A percentile compares a stretch with the other conserved stretches of the same genome.
Conservation (phyloP, 352 stramenopile genomes). For the Paralagenidium karlingii region DNA sequence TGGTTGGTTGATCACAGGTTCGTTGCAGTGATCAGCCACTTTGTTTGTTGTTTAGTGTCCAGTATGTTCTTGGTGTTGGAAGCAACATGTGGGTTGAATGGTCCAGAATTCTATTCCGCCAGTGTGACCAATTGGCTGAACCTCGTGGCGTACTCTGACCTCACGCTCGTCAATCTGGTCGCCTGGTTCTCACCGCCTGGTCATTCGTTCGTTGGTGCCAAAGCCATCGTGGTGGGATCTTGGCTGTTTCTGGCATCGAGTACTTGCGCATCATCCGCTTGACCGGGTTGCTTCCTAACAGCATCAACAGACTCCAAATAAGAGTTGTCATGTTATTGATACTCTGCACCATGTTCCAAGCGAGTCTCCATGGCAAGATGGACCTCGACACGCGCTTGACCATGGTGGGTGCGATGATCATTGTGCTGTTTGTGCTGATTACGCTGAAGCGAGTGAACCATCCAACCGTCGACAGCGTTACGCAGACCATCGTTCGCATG, state of each 20-base stretch:
- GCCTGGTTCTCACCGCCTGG: slow-evolving; percentile 46
- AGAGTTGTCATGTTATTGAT: slow-evolving; percentile 57
- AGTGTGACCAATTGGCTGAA: slow-evolving; percentile 58
- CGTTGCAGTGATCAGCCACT: slow-evolving; percentile 21
- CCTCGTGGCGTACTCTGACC: slow-evolving; percentile 31
- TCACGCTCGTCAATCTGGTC: slow-evolving; percentile 17
- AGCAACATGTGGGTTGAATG: slow-evolving; percentile 23
- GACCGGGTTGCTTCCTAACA: slow-evolving; percentile 49
- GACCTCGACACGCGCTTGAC: slow-evolving; percentile 49
- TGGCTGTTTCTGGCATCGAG: too few species aligned
- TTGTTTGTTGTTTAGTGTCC: slow-evolving; percentile 33
- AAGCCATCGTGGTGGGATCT: slow-evolving; percentile 42
- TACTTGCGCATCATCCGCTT: slow-evolving; percentile 43
- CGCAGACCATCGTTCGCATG: slow-evolving; percentile 35
- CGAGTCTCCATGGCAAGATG: slow-evolving; percentile 42
- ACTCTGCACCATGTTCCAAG: slow-evolving; percentile 57
- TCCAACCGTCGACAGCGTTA: slow-evolving; percentile 38
- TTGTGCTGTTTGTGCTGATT: slow-evolving; percentile 59
- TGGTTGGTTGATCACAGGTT: slow-evolving; percentile 41
- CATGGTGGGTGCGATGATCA: slow-evolving; percentile 32
- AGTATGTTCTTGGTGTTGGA: slow-evolving; percentile 50
- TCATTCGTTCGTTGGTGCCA: slow-evolving; percentile 33
- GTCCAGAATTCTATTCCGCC: slow-evolving; percentile 26
- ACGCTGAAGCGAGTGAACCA: slow-evolving; percentile 57
- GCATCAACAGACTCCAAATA: slow-evolving; percentile 62